Evolutionary conservation across 192 early-diverging fungal genomes (phyloP), one percentile per base, ranked within the genome.

Genomic region (Obelidium mucronatum): DNA sequence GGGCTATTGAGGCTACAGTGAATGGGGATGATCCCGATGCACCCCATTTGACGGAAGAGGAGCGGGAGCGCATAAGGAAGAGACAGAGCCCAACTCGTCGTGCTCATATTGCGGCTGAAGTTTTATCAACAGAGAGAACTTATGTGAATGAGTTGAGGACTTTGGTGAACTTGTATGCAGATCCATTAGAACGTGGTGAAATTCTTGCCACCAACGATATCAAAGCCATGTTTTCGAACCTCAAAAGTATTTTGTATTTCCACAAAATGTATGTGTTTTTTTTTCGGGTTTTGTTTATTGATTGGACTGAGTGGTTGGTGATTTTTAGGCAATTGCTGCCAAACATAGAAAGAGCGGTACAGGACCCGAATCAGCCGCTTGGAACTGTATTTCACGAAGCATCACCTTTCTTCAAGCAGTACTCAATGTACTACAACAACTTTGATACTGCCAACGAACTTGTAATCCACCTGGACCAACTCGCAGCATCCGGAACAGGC

Each of bases 351-450:
- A 78, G 77, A 53, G 83, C 78, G 0, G 22, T 63, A 4, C 73
- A 74, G 37, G 74, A 74, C 13, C 65, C 77, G 28, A 72, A 74
- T 22, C 88, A 89, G 74, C 85, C 82, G 17, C 79, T 99, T 30
- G 97, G 96, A 11, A 82, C 86, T 56, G 87, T 95, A 11, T 96
- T 97, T 81, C 70, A 91, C 33, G 82, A 88, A 54, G 87, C 92
- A 74, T 89, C 92, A 33, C 89, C 92, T 0, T 93, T 90, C 73
- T 83, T 97, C 73, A 93, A 91, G 68, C 90, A 95, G 86, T 97
- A 97, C 77, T 92, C 90, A 30, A 82, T 83, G 54, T 97, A 94
- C 81, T 90, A 91, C 71, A 95, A 94, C 81, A 93, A 92, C 79
- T 95, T 91, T 81, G 94, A 93, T 40, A 84, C 88, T 33, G 91